These are phyloP conservation scores for Lithocarpus polystachyus DNA, from an alignment of 306 rosid species.

Conservation along the genomic window DNA sequence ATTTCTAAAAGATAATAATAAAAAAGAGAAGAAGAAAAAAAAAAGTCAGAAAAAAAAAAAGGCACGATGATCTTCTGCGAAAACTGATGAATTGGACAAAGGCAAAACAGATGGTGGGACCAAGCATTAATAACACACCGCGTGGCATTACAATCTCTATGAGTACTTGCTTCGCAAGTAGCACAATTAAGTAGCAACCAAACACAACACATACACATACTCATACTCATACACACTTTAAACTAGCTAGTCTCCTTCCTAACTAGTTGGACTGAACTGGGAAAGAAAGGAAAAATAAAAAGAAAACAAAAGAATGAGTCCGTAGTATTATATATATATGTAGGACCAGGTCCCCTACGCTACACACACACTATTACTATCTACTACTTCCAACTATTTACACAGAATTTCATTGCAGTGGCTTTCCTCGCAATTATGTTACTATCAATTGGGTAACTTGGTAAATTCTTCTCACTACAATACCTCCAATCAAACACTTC, in stretches of 20 bases:
- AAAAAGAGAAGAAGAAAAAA: not conserved
- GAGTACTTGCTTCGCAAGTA: too few species aligned
- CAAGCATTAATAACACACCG: constrained; percentile 38
- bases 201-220: not conserved
- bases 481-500: constrained; percentile 37
- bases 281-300: too few species aligned
- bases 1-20: not conserved
- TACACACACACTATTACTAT: too few species aligned
- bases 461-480: constrained; percentile 13
- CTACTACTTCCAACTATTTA: not conserved
- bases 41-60: not conserved
- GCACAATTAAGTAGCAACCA: too few species aligned
- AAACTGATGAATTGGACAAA: constrained; percentile 49
- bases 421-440: constrained; percentile 16
- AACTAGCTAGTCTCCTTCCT: not conserved
- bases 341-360: not conserved
- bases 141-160: not conserved
- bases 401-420: not conserved
- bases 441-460: constrained; percentile 1
- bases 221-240: not conserved
- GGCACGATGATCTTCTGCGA: constrained; percentile 39
- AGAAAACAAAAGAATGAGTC: too few species aligned
- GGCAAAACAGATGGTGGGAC: constrained; percentile 61
- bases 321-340: not conserved
- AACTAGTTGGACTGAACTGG: not conserved